Base-by-base conservation (phyloP, 2,329 filamentous ascomycete genomes). In the Claviceps lovelessii region DNA sequence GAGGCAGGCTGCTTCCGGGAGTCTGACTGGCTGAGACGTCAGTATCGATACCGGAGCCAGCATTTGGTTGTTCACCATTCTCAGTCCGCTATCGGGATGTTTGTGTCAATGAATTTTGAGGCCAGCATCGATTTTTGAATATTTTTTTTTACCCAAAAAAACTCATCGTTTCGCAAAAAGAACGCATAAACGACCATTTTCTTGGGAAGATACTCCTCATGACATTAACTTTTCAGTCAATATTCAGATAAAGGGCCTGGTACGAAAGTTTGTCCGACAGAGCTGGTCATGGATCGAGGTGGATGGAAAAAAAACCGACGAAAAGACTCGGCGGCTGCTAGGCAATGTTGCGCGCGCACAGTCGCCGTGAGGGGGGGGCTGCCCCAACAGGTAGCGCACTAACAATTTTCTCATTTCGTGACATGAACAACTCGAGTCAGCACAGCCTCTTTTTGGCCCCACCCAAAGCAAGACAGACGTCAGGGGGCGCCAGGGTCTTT, bases 371-470 rank as follows among this genome's bases (percentile, higher is more conserved):
- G 51, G 55, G 57, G 57, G 53, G 59, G 57, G 45, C 54, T 53
- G 53, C n/a, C 42, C 17, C 42, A 44, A 41, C 35, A 70, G 61
- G 69, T 71, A 70, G 61, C 64, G 48, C 68, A 57, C 61, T 71
- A 71, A 71, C 68, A 71, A 70, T 70, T 69, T 63, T 50, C 52
- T 53, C 45, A 51, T 45, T 49, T 39, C 51, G 58, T 53, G 46
- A 63, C 58, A 52, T 57, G 42, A 23, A 23, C 23, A 23, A 23
- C 10, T 11, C 42, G 23, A 45, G n/a, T 35, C 37, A 28, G 41
- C 31, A 23, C 45, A 50, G 45, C 49, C 49, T 39, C 49, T 49
- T 28, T 8, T 41, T 15, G 13, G 13, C 37, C 15, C 15, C 15
- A 13, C 37, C 13, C 7, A 33, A 37, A 37, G 35, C 35, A 37